These are phyloP conservation scores for Parathielavia appendiculata DNA, from an alignment of 495 filamentous ascomycete species.

Conservation along the genomic window DNA sequence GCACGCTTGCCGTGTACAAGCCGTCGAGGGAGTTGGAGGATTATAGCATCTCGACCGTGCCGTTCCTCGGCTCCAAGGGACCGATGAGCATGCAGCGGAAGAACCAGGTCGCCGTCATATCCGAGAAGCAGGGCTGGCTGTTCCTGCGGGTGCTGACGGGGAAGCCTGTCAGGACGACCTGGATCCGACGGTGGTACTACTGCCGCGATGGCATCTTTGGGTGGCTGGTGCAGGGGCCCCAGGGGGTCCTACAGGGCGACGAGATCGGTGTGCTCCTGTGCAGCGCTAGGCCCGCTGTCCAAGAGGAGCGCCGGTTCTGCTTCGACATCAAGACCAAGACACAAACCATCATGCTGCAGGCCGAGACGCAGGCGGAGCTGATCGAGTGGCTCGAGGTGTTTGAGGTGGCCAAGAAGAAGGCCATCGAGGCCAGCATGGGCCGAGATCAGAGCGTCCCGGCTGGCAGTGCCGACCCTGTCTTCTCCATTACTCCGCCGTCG, in stretches of 20 bases:
- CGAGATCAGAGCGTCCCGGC: constrained; percentile 51
- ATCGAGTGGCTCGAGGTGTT: constrained; percentile 90
- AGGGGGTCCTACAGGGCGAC: constrained; percentile 91
- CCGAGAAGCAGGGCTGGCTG: constrained; percentile 93
- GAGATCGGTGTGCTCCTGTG: constrained; percentile 93
- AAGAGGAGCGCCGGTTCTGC: constrained; percentile 92
- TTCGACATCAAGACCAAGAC: constrained; percentile 99
- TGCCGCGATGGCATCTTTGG: constrained; percentile 94
- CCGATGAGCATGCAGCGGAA: constrained; percentile 51
- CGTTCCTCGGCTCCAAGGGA: constrained; percentile 70
- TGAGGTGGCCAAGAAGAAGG: constrained; percentile 86
- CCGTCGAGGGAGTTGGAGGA: constrained; percentile 91
- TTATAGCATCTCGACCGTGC: constrained; percentile 80
- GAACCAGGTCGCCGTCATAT: constrained; percentile 40
- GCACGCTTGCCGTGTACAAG: constrained; percentile 59
- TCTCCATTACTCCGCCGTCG: constrained; percentile 82
- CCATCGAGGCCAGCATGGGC: constrained; percentile 71
- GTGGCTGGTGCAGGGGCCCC: constrained; percentile 81
- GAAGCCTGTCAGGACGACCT: constrained; percentile 80
- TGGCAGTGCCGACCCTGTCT: constrained; percentile 72
- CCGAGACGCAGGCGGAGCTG: constrained; percentile 84
- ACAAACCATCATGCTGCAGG: constrained; percentile 80
- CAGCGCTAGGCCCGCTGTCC: constrained; percentile 80
- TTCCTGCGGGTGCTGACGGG: constrained; percentile 76
- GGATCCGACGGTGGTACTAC: constrained; percentile 92